phyloP scores from a whole-genome alignment of 441 rosid genomes.

The Geranium incanum region DNA sequence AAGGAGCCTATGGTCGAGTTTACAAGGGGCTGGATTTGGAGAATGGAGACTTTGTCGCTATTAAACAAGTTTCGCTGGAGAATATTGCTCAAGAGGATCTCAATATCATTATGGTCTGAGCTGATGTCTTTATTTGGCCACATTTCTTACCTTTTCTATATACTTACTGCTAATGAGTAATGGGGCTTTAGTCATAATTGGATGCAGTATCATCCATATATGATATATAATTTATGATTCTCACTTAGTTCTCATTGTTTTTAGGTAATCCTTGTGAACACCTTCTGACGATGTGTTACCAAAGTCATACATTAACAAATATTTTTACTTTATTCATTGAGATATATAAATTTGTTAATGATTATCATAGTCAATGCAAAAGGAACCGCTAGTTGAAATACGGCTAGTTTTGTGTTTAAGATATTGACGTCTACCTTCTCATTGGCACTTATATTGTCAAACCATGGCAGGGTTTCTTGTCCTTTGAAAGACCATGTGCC shows the following conservation, averaged over 20 bases:
- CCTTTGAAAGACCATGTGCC: neutral
- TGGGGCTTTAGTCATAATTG: neutral
- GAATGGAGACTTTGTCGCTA: constrained; percentile 94
- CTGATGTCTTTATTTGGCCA: too few relatives aligned
- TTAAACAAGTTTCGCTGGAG: constrained; percentile 96
- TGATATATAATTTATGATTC: neutral
- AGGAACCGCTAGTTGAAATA: neutral
- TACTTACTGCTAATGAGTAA: neutral
- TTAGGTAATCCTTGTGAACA: neutral
- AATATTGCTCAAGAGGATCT: constrained; percentile 97
- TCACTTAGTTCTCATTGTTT: neutral
- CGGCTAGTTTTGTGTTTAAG: neutral
- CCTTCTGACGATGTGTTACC: neutral
- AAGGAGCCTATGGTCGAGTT: constrained; percentile 98
- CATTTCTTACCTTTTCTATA: neutral
- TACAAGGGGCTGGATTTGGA: constrained; percentile 98
- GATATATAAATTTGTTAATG: neutral
- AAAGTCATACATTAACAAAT: neutral
- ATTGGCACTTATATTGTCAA: neutral
- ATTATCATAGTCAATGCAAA: neutral
- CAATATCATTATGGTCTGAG: constrained; percentile 69
- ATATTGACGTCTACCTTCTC: neutral
- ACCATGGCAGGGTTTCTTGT: neutral
- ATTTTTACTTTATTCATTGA: neutral
- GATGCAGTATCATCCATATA: neutral